Percentiles rank a stretch among this genome's conserved stretches.
Evolutionary conservation across 2,329 filamentous ascomycete genomes (phyloP).

Genomic region (Sclerotinia nivalis): DNA sequence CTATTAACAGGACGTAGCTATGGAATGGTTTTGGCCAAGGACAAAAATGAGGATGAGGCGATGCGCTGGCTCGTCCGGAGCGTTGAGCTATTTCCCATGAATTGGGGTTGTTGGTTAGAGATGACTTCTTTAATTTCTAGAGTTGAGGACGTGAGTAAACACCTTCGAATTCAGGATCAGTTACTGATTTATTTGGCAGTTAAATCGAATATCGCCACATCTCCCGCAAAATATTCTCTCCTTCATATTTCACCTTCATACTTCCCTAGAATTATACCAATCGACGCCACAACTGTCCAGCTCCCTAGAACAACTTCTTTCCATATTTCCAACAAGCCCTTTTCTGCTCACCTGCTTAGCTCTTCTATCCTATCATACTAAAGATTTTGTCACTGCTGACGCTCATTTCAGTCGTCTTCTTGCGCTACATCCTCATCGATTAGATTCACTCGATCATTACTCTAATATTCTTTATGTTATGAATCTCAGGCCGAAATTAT

Average conservation of each 20-base stretch:
- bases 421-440: constrained; percentile 69
- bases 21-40: constrained; percentile 84
- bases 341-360: constrained; percentile 91
- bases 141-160: constrained; percentile 71
- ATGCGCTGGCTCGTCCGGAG: constrained; percentile 85
- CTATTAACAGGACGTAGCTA: constrained; percentile 54
- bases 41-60: constrained; percentile 84
- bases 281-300: constrained; percentile 73
- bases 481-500: constrained; percentile 81
- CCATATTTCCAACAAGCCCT: constrained; percentile 82
- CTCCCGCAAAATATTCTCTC: constrained; percentile 90
- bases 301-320: constrained; percentile 73
- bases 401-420: constrained; percentile 75
- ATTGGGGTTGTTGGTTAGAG: constrained; percentile 97
- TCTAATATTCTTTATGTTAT: constrained; percentile 97
- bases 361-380: constrained; percentile 85
- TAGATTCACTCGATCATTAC: constrained; percentile 93
- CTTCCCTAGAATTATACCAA: constrained; percentile 89
- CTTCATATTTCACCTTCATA: constrained; percentile 90
- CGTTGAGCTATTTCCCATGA: constrained; percentile 87
- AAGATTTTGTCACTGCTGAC: constrained; percentile 70
- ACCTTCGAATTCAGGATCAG: not conserved
- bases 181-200: constrained; percentile 49
- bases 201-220: constrained; percentile 68
- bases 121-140: constrained; percentile 77